A percentile compares a stretch with the other conserved stretches of the same genome.
These are phyloP conservation scores for Cucurbita ficifolia DNA, from an alignment of 306 rosid genomes.

Conservation along the genomic window DNA sequence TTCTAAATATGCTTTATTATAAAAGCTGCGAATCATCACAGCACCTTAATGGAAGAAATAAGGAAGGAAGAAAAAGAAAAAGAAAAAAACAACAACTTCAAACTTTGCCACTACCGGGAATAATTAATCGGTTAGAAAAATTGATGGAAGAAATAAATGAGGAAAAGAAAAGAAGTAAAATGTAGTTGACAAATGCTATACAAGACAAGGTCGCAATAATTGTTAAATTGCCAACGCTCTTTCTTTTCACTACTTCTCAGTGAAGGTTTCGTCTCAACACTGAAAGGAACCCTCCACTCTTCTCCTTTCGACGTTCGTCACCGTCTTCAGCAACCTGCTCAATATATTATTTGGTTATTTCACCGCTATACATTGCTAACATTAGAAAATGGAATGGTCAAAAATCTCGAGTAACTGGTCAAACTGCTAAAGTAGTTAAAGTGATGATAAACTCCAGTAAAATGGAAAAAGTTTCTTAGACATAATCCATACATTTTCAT, in stretches of 20 bases:
- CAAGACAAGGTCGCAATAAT: not conserved
- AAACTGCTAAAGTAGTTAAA: too few species aligned
- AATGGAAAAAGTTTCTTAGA: too few species aligned
- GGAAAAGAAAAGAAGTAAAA: not conserved
- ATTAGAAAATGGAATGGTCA: too few species aligned
- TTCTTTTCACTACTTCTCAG: not conserved
- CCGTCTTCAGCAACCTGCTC: constrained; percentile 7
- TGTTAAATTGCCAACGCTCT: not conserved
- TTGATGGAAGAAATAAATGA: not conserved
- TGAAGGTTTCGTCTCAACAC: constrained; percentile 7
- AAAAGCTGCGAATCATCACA: constrained; percentile 1
- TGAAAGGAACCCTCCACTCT: constrained; percentile 1
- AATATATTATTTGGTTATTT: not conserved
- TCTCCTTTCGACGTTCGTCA: constrained; percentile 1
- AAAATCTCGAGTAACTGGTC: not conserved
- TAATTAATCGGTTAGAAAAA: constrained; percentile 9
- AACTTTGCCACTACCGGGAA: not conserved
- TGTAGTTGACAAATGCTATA: not conserved
- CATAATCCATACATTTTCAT: too few species aligned
- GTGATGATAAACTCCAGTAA: too few species aligned
- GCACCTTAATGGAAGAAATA: not conserved
- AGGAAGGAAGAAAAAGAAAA: not conserved
- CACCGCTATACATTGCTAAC: not conserved
- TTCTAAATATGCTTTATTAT: not conserved
- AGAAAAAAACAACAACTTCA: too few species aligned